phyloP scores from a whole-genome alignment of 768 basidiomycete species.

The Pleurotus djamor region DNA sequence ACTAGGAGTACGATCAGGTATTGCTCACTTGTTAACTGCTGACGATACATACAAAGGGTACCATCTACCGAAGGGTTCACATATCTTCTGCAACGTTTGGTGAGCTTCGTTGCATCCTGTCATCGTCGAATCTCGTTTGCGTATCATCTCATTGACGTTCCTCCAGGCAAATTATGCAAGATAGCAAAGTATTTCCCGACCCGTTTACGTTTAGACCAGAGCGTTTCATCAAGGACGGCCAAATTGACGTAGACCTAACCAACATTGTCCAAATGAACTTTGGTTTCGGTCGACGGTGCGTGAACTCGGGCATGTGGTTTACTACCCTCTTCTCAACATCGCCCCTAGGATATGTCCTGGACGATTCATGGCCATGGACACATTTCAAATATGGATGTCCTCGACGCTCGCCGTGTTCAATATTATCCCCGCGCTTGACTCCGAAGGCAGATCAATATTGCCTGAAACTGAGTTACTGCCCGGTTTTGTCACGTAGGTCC shows the following conservation, averaged over 20 bases:
- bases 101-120: slow-evolving; percentile 7
- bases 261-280: slow-evolving; percentile 28
- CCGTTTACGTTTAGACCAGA: slow-evolving; percentile 33
- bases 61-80: slow-evolving; percentile 37
- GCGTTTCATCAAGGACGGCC: slow-evolving; percentile 26
- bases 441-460: neutral
- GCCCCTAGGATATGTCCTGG: slow-evolving; percentile 8
- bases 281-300: slow-evolving; percentile 38
- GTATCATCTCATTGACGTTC: slow-evolving; percentile 2
- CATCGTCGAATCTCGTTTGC: too few species aligned
- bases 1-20: slow-evolving; percentile 14
- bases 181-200: slow-evolving; percentile 21
- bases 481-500: slow-evolving; percentile 7
- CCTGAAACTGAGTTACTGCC: neutral
- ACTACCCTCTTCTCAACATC: neutral
- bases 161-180: neutral
- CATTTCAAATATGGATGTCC: slow-evolving; percentile 1
- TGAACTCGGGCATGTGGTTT: neutral
- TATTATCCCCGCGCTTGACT: slow-evolving; percentile 6
- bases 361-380: neutral
- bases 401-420: slow-evolving; percentile 6
- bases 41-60: slow-evolving; percentile 42
- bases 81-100: slow-evolving; percentile 34
- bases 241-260: slow-evolving; percentile 12
- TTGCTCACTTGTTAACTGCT: slow-evolving; percentile 27